These are phyloP conservation scores for Rusavskia elegans DNA, from an alignment of 495 filamentous ascomycete genomes.

Conservation along the genomic window DNA sequence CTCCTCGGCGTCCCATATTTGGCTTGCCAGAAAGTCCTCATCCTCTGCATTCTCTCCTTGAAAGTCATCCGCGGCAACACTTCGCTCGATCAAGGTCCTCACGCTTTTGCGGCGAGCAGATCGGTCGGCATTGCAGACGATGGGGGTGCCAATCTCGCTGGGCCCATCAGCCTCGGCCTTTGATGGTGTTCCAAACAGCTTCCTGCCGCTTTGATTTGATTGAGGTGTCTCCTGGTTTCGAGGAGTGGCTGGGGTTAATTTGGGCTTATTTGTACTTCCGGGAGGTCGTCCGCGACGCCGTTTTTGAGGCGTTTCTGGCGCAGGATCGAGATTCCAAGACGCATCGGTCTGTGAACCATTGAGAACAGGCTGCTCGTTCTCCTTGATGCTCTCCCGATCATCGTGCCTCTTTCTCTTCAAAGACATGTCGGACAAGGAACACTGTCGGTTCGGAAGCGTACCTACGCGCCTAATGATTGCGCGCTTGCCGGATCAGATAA, in stretches of 20 bases:
- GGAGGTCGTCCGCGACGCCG: conserved; percentile 11
- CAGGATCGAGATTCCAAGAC: not conserved
- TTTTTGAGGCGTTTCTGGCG: conserved; percentile 7
- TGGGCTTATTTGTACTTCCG: conserved; percentile 10
- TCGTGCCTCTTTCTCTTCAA: conserved; percentile 7
- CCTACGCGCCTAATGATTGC: no score
- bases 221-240: not conserved
- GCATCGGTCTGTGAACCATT: not conserved
- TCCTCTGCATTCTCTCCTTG: conserved; percentile 63
- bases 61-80: conserved; percentile 24
- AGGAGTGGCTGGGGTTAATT: not conserved
- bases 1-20: conserved; percentile 43
- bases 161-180: not conserved
- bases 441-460: no score
- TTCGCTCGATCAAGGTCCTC: conserved; percentile 50
- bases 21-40: conserved; percentile 52
- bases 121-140: conserved; percentile 54
- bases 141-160: not conserved
- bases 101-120: conserved; percentile 81
- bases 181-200: conserved; percentile 6
- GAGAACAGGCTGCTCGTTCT: not conserved
- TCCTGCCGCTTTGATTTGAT: conserved; percentile 4
- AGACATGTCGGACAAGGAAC: not conserved
- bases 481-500: no score
- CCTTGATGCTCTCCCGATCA: not conserved